phyloP scores from a whole-genome alignment of 345 rosid genomes.

The Brassica juncea region DNA sequence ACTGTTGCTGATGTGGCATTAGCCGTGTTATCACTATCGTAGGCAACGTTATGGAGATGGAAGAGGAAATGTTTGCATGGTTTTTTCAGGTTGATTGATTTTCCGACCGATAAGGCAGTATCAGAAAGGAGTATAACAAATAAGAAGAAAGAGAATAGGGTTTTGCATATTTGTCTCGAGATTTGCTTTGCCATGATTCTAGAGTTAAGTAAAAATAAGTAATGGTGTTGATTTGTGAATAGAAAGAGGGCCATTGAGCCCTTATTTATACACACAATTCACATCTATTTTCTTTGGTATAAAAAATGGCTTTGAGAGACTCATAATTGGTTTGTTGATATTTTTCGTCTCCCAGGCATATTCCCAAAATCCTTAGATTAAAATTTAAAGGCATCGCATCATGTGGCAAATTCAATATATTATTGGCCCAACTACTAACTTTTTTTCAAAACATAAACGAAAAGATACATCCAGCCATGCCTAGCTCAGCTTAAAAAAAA shows the following conservation, averaged over 20 bases:
- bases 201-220: not conserved
- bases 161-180: not conserved
- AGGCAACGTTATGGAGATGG: not conserved
- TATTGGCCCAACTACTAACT: not conserved
- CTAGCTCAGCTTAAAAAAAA: not conserved
- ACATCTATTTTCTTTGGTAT: not conserved
- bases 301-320: not conserved
- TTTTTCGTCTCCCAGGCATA: not conserved
- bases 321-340: not conserved
- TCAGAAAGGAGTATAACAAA: not conserved
- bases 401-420: not conserved
- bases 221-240: not conserved
- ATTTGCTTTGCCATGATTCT: not conserved
- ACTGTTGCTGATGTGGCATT: conserved; percentile 15
- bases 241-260: not conserved
- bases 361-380: not conserved
- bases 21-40: not conserved
- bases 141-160: not conserved
- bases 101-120: not conserved
- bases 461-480: not conserved
- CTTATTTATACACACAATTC: not conserved
- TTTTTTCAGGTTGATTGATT: conserved; percentile 6
- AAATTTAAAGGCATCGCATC: not conserved
- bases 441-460: not conserved
- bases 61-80: conserved; percentile 7